Percentiles rank a stretch among this genome's conserved stretches.
phyloP scores from a whole-genome alignment of 2,329 filamentous ascomycete species.

The Exophiala sp. region DNA sequence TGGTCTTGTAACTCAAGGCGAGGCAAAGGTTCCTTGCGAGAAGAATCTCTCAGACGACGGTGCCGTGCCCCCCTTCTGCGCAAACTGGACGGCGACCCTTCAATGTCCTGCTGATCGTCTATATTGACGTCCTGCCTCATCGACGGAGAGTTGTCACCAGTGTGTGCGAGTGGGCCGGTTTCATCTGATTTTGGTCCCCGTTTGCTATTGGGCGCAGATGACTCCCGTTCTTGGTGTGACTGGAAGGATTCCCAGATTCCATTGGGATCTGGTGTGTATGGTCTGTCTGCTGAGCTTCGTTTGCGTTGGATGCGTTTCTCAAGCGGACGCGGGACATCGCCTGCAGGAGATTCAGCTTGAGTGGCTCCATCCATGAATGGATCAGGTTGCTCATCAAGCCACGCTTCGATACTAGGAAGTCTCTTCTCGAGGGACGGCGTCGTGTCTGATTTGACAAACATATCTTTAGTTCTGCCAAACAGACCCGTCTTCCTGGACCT shows the following conservation, averaged over 20 bases:
- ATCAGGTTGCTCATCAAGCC: slow-evolving; percentile 54
- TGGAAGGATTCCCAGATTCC: slow-evolving; percentile 29
- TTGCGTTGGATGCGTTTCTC: slow-evolving; percentile 38
- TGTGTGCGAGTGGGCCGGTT: slow-evolving; percentile 7
- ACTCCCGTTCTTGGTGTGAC: slow-evolving; percentile 12
- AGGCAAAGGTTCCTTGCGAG: slow-evolving; percentile 9
- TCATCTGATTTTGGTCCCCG: neutral
- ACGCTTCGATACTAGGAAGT: slow-evolving; percentile 55
- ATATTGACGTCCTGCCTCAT: slow-evolving; percentile 5
- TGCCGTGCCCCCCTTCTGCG: slow-evolving; percentile 29
- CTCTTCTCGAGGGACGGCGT: slow-evolving; percentile 39
- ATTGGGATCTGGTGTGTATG: slow-evolving; percentile 27
- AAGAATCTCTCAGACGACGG: slow-evolving; percentile 9
- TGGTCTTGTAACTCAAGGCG: neutral
- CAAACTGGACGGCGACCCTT: slow-evolving; percentile 27
- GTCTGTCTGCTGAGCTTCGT: slow-evolving; percentile 22
- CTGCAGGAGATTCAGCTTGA: slow-evolving; percentile 26
- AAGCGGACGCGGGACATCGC: slow-evolving; percentile 38
- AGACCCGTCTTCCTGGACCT: slow-evolving; percentile 35
- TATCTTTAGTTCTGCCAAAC: slow-evolving; percentile 42
- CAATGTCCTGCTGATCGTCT: slow-evolving; percentile 11
- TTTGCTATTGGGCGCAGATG: neutral
- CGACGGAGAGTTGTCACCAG: slow-evolving; percentile 7
- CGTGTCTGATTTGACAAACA: slow-evolving; percentile 40
- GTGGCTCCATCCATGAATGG: slow-evolving; percentile 45